Base-by-base conservation (phyloP, 805 yeast species). In the Tetrapisispora pingtungensis region DNA sequence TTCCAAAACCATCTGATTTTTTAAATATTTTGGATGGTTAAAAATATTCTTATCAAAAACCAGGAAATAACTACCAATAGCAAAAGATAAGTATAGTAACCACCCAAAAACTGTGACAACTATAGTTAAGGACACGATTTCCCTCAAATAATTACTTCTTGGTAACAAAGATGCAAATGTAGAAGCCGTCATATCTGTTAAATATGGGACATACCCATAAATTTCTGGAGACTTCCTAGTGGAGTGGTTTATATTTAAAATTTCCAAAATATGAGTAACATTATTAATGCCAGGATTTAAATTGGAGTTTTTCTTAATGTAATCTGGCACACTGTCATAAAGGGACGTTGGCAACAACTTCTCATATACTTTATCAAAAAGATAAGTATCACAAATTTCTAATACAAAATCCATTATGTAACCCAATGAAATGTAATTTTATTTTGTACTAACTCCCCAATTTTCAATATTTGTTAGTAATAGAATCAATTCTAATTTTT, bases 11-110 rank as follows among this genome's bases (percentile, higher is more conserved):
- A 93, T 78, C 69, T 90, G 98, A 68, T 93, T 90, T 64, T 90
- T 90, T 65, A 90, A 74, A 65, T 85, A 90, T 64, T 95, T 77
- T 46, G 98, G 98, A 64, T 90, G 98, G 67, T 90, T 85, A 74
- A 90, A 87, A 47, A 87, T 85, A 44, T 80, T 80, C 60, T 81
- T 83, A 66, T 90, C 97, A 61, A 86, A 90, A 22, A 93, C 79
- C 53, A 81, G 77, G 31, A 71, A 53, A 62, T 84, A 90, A 10
- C 95, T 80, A 14, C 83, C 55, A 13, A 79, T 71, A 2, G 97
- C 97, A 42, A 79, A 81, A 15, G 67, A 53, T 36, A 88, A 69
- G 64, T 90, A 90, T 36, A 89, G 65, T 15, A 80, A 33, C 84
- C 89, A 81, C 36, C 97, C 98, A 57, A 90, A 89, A 7, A 90